Percentiles rank a stretch among this genome's conserved stretches.
Evolutionary conservation across 306 rosid genomes (phyloP).

Genomic region (Vachellia collinsii): DNA sequence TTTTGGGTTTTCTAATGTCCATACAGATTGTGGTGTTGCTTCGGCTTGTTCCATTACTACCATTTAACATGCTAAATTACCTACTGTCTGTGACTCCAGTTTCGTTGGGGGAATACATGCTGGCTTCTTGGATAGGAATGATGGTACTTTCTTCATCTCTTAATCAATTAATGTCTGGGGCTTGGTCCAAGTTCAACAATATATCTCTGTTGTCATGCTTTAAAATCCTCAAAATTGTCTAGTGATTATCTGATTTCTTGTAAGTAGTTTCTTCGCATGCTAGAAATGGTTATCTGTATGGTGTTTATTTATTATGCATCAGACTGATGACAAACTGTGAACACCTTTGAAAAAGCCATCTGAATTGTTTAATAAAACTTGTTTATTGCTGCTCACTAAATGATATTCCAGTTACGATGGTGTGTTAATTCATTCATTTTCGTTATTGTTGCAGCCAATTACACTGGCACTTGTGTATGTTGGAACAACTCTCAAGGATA

Average conservation of each 20-base stretch:
- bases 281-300: not conserved
- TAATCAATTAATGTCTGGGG: slow-evolving; percentile 27
- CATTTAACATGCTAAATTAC: slow-evolving; percentile 90
- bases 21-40: slow-evolving; percentile 87
- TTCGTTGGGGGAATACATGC: slow-evolving; percentile 78
- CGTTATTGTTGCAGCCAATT: slow-evolving; percentile 73
- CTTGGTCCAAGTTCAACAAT: slow-evolving; percentile 20
- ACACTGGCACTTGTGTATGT: slow-evolving; percentile 82
- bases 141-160: slow-evolving; percentile 66
- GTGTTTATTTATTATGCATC: not conserved
- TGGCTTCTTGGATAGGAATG: slow-evolving; percentile 99
- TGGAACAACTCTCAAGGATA: slow-evolving; percentile 96
- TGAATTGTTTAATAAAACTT: not conserved
- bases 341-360: slow-evolving; percentile 15
- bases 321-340: slow-evolving; percentile 4
- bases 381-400: slow-evolving; percentile 4
- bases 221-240: not conserved
- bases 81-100: slow-evolving; percentile 92
- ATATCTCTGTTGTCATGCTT: slow-evolving; percentile 16
- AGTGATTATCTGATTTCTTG: slow-evolving; percentile 30
- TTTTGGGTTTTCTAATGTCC: slow-evolving; percentile 14
- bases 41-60: slow-evolving; percentile 96
- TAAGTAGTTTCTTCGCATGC: slow-evolving; percentile 13
- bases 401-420: slow-evolving; percentile 4
- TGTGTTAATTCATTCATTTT: slow-evolving; percentile 25